Conservation (phyloP, 108 stramenopile species). For the Asterionellopsis glacialis region DNA sequence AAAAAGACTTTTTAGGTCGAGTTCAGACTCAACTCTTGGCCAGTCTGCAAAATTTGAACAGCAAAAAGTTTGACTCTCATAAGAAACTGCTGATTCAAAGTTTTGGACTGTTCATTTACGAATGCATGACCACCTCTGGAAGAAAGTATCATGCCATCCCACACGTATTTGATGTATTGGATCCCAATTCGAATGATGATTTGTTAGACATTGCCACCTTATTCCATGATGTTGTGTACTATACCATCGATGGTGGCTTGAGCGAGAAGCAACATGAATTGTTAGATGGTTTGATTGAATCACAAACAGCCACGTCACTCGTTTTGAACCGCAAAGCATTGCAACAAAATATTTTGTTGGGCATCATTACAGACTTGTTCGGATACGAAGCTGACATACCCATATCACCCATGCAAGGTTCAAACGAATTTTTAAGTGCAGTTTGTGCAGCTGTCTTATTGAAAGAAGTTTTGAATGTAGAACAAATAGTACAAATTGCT, state of each 20-base stretch:
- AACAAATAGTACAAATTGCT: conserved; percentile 38
- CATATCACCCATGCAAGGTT: conserved; percentile 24
- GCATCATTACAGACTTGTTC: conserved; percentile 36
- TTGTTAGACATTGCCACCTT: conserved; percentile 37
- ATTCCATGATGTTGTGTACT: conserved; percentile 61
- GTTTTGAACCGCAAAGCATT: neutral
- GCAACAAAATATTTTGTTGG: conserved; percentile 16
- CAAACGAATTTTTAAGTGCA: conserved; percentile 54
- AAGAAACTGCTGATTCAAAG: conserved; percentile 17
- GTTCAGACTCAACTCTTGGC: no score
- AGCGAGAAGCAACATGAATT: conserved; percentile 24
- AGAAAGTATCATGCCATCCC: conserved; percentile 50
- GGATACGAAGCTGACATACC: conserved; percentile 24
- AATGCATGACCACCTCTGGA: conserved; percentile 34
- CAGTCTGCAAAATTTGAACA: no score
- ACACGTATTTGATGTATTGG: conserved; percentile 50
- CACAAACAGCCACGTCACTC: neutral
- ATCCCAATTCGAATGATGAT: conserved; percentile 25
- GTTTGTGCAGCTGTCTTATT: conserved; percentile 35
- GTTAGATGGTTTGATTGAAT: conserved; percentile 18
- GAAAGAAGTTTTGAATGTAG: conserved; percentile 11
- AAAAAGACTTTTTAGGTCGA: no score
- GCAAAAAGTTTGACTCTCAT: no score
- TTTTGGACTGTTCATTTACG: conserved; percentile 44
- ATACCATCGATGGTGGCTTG: conserved; percentile 43